Evolutionary conservation across 2,329 filamentous ascomycete genomes (phyloP).

Genomic region (Blastomyces silverae): DNA sequence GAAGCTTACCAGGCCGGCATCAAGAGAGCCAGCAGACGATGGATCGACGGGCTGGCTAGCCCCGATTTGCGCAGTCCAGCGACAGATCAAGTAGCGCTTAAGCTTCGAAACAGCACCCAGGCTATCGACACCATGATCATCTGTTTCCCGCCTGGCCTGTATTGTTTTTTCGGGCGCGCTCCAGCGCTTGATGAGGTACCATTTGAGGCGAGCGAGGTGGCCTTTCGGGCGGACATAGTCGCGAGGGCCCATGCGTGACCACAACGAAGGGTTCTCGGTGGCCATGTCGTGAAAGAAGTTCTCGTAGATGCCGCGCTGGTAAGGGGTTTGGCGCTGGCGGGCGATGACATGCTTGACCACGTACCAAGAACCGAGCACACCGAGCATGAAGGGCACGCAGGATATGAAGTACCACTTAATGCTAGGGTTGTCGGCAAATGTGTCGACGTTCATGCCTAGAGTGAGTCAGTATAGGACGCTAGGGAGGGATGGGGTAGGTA

Average conservation of each 20-base stretch:
- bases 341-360: constrained; percentile 43
- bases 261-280: constrained; percentile 42
- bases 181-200: constrained; percentile 45
- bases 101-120: constrained; percentile 36
- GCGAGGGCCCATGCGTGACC: constrained; percentile 45
- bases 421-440: constrained; percentile 38
- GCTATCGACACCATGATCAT: constrained; percentile 32
- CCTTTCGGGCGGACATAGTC: constrained; percentile 38
- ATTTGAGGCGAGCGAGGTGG: constrained; percentile 39
- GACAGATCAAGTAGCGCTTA: constrained; percentile 35
- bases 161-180: constrained; percentile 41
- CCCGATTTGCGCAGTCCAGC: constrained; percentile 38
- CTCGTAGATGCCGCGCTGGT: constrained; percentile 47
- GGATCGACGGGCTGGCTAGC: constrained; percentile 7
- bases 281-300: constrained; percentile 45
- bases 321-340: constrained; percentile 39
- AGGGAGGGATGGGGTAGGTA: too few species aligned
- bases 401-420: constrained; percentile 49
- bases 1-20: constrained; percentile 15
- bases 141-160: constrained; percentile 18
- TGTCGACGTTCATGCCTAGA: constrained; percentile 48
- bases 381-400: constrained; percentile 41
- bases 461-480: neutral
- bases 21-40: constrained; percentile 15
- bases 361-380: constrained; percentile 45